Base-by-base conservation (phyloP, 108 stramenopile genomes). In the Cylindrotheca closterium region DNA sequence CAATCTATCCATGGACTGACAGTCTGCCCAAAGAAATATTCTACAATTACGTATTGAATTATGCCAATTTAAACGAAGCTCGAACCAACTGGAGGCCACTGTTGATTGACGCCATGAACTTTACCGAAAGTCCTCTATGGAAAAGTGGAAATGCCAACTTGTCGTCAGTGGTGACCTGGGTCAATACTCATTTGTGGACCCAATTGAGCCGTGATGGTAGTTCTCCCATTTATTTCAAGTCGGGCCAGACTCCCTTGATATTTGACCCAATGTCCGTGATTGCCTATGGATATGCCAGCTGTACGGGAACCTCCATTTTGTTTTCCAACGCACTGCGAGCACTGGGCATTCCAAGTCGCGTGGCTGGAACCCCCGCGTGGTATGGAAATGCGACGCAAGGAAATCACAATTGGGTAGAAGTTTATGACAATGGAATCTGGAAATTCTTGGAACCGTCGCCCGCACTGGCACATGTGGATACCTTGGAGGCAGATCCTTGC, bases 321-420 rank as follows among this genome's bases (percentile, higher is more conserved):
- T 69, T 92, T 30, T 63, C 78, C 30, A 71, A 77, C 55, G 89
- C 90, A 8, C 71, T 96, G 15, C 71, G 91, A 47, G 66, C 85
- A 0, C 71, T 80, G 7, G 94, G 94, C 2, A 68, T 96, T 50
- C 77, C 94, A 29, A 79, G 89, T 4, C 71, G 94, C n/a, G 63
- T 96, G 22, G 89, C 71, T 21, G 94, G 94, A 4, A 93, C 94
- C 10, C 83, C 94, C 2, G 91, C 94, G 8, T 96, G 95, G 94
- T 68, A 84, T 57, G 81, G 81, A 10, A 69, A 86, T 42, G 65
- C 42, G 4, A 75, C 74, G 21, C 66, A 87, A 29, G 95, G 95
- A 30, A 93, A 96, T 82, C 95, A 96, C 73, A 93, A 89, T 65
- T 96, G 95, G 95, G 78, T 96, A 21, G 95, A 96, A 79, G 88